Conservation (phyloP, 129 eudicot genomes). For the Artemisia tridentata region DNA sequence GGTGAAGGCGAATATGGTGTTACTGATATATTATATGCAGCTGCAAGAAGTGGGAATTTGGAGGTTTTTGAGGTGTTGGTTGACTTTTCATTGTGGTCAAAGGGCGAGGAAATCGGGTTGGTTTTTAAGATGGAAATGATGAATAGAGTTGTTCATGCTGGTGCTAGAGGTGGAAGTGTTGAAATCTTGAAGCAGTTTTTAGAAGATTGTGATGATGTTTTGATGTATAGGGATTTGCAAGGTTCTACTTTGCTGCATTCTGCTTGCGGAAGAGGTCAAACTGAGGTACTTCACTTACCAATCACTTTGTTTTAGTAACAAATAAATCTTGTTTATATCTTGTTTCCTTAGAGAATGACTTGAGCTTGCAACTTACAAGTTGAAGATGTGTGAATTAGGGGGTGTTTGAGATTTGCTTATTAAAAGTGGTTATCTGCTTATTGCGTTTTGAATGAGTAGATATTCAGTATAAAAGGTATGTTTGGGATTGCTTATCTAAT, state of each 20-base stretch:
- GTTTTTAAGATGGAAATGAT: constrained; percentile 58
- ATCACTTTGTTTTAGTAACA: neutral
- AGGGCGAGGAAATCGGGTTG: constrained; percentile 32
- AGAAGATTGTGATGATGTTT: constrained; percentile 64
- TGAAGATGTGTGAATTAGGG: too few relatives aligned
- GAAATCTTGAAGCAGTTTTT: constrained; percentile 63
- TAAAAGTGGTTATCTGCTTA: too few relatives aligned
- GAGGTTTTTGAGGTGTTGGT: constrained; percentile 70
- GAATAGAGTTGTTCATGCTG: constrained; percentile 81
- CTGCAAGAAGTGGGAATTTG: constrained; percentile 71
- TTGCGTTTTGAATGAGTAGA: too few relatives aligned
- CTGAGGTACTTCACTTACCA: constrained; percentile 45
- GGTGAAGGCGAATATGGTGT: constrained; percentile 94
- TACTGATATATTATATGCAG: constrained; percentile 82
- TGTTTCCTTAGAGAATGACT: too few relatives aligned
- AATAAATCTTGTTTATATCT: neutral
- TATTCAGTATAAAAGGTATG: too few relatives aligned
- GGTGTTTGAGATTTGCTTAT: too few relatives aligned
- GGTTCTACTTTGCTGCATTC: constrained; percentile 80
- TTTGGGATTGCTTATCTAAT: too few relatives aligned
- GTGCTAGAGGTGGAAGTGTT: constrained; percentile 86
- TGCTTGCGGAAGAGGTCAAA: constrained; percentile 81
- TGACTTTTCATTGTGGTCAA: constrained; percentile 43
- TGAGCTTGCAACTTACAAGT: too few relatives aligned
- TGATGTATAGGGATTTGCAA: constrained; percentile 62